Conservation (phyloP, 148 eudicot species). For the Salicornia ramosissima region DNA sequence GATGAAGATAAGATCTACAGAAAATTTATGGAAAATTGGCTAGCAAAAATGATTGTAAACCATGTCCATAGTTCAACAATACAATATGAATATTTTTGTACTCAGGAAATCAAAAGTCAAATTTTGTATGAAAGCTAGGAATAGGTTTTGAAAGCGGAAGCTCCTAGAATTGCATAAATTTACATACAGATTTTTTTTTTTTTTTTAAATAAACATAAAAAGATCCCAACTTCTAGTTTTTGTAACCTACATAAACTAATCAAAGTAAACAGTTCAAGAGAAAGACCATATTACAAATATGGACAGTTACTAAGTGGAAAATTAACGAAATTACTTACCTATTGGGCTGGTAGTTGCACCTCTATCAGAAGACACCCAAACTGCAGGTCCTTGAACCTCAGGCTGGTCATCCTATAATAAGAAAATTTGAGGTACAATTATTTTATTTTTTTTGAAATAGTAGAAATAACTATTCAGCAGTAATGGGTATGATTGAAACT, state of each 20-base stretch:
- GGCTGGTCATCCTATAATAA: conserved; percentile 83
- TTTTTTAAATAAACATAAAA: background rate
- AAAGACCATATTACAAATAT: background rate
- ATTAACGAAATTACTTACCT: conserved; percentile 41
- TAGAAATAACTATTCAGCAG: background rate
- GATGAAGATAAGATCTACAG: background rate
- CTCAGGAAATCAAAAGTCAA: background rate
- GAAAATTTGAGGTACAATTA: conserved; percentile 15
- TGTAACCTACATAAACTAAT: background rate
- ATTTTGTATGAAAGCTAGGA: background rate
- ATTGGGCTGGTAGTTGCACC: conserved; percentile 88
- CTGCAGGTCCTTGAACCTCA: conserved; percentile 89
- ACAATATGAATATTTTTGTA: background rate
- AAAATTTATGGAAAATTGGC: background rate
- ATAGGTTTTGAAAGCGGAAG: background rate
- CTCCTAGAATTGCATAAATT: background rate
- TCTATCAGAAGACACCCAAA: conserved; percentile 84
- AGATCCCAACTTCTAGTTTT: background rate
- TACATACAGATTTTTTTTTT: no score
- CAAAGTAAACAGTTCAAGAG: background rate
- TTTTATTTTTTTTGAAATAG: no score
- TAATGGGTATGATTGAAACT: background rate
- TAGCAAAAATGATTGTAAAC: background rate
- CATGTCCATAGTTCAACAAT: background rate
- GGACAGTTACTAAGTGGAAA: background rate